Conservation (phyloP, 2,329 filamentous ascomycete species). For the Botrytis pseudocinerea region DNA sequence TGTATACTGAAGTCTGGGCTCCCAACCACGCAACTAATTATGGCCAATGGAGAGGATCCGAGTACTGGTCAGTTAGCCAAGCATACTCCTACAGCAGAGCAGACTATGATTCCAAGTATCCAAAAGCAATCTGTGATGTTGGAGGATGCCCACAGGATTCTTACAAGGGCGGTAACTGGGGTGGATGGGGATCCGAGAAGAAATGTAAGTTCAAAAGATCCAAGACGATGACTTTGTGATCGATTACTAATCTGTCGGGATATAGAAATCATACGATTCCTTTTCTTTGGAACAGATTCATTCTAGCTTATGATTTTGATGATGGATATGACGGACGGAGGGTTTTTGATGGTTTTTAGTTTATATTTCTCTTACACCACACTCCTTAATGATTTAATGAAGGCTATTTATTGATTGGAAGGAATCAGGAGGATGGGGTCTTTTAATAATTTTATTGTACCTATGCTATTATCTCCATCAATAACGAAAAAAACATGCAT, state of each 20-base stretch:
- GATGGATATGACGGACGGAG: neutral
- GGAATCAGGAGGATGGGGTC: neutral
- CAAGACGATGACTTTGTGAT: neutral
- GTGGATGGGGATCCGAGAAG: constrained; percentile 4
- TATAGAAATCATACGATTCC: neutral
- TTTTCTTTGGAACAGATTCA: neutral
- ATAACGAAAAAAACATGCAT: neutral
- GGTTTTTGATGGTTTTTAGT: neutral
- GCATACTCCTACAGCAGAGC: constrained; percentile 7
- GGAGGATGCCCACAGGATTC: neutral
- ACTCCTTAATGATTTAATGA: neutral
- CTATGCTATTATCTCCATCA: neutral
- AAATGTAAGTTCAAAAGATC: constrained; percentile 7
- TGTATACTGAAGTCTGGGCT: constrained; percentile 36
- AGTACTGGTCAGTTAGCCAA: constrained; percentile 20
- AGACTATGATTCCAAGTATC: neutral
- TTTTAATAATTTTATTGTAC: neutral
- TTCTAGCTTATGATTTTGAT: neutral
- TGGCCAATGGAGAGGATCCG: constrained; percentile 28
- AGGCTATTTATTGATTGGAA: neutral
- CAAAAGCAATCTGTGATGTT: neutral
- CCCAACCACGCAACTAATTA: constrained; percentile 32
- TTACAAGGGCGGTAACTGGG: constrained; percentile 10
- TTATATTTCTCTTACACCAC: neutral
- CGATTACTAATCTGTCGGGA: neutral